These are phyloP conservation scores for Monilinia fructicola DNA, from an alignment of 2,329 filamentous ascomycete genomes.

Conservation along the genomic window DNA sequence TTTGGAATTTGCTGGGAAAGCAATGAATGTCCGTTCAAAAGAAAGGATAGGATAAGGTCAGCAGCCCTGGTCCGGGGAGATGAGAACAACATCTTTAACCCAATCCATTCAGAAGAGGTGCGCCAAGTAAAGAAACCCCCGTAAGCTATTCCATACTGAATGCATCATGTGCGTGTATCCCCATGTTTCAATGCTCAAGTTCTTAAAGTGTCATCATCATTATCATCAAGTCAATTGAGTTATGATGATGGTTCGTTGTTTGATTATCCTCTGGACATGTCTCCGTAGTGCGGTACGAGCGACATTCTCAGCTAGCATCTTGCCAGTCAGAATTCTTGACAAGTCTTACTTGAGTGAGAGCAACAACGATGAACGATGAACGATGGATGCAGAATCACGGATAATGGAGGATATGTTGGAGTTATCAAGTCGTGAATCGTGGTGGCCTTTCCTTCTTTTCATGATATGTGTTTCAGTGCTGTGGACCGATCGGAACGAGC, in stretches of 20 bases:
- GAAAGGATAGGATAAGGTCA: background rate
- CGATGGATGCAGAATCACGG: background rate
- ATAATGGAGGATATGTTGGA: too few relatives aligned
- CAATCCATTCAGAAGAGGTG: background rate
- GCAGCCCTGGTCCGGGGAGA: too few relatives aligned
- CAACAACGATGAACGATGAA: too few relatives aligned
- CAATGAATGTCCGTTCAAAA: background rate
- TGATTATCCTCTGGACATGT: too few relatives aligned
- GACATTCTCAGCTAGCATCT: background rate
- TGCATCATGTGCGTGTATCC: too few relatives aligned
- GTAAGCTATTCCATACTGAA: background rate
- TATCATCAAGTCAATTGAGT: background rate
- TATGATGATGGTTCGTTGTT: background rate
- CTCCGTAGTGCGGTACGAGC: too few relatives aligned
- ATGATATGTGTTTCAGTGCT: too few relatives aligned
- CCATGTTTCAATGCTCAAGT: too few relatives aligned
- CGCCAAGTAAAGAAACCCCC: background rate
- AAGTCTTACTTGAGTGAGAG: background rate
- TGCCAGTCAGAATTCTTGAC: background rate
- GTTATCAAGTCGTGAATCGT: too few relatives aligned
- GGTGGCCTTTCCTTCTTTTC: too few relatives aligned
- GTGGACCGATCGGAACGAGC: too few relatives aligned
- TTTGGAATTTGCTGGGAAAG: background rate
- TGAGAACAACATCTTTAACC: too few relatives aligned
- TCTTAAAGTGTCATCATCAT: background rate